Conservation (phyloP, 371 early-diverging fungal species). For the Mucor racemosus region DNA sequence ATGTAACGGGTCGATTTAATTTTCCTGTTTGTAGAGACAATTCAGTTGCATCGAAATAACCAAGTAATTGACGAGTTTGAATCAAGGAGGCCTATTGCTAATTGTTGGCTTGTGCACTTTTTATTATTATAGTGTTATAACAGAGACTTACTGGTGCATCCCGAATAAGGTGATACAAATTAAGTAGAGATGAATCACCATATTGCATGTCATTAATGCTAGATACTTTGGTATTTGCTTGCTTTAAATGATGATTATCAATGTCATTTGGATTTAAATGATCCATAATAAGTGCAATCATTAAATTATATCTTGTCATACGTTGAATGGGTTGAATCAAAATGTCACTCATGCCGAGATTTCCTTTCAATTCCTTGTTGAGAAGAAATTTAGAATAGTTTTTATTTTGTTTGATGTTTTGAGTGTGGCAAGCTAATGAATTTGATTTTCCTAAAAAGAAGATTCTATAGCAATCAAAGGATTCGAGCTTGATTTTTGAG, state of each 20-base stretch:
- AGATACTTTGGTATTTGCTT: constrained; percentile 15
- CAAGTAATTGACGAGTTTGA: constrained; percentile 43
- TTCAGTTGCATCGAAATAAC: constrained; percentile 49
- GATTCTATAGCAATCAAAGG: constrained; percentile 32
- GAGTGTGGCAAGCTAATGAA: constrained; percentile 14
- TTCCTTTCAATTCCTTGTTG: constrained; percentile 12
- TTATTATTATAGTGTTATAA: neutral
- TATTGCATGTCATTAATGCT: constrained; percentile 30
- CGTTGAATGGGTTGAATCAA: constrained; percentile 36
- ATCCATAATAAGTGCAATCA: constrained; percentile 20
- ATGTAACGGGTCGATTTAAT: constrained; percentile 39
- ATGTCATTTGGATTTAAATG: constrained; percentile 18
- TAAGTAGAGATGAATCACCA: constrained; percentile 32
- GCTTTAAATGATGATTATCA: constrained; percentile 12
- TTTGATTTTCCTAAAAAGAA: constrained; percentile 24
- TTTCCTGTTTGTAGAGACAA: constrained; percentile 37
- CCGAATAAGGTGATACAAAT: constrained; percentile 44
- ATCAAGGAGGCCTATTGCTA: constrained; percentile 23
- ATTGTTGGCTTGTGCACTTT: neutral
- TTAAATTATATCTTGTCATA: constrained; percentile 27
- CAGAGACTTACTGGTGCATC: constrained; percentile 41
- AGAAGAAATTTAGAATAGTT: constrained; percentile 24
- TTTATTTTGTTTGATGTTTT: constrained; percentile 24
- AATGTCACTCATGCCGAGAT: constrained; percentile 24
- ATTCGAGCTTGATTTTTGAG: constrained; percentile 11